A percentile compares a stretch with the other conserved stretches of the same genome.
phyloP scores from a whole-genome alignment of 225 moss, liverwort and hornwort species.

The Lunularia cruciata region DNA sequence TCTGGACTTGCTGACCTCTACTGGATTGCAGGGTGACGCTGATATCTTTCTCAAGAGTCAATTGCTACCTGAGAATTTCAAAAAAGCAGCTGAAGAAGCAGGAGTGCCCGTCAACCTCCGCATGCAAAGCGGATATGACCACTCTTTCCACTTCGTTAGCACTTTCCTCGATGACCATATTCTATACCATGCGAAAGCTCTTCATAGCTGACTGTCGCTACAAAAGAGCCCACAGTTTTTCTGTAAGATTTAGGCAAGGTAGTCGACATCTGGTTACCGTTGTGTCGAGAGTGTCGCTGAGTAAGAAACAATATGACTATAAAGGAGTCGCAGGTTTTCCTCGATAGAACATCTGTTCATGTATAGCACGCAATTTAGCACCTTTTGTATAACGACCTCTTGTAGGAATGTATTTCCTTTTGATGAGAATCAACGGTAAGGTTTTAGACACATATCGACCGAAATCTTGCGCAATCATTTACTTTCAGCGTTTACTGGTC shows the following conservation, averaged over 20 bases:
- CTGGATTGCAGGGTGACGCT: constrained; percentile 54
- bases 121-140: constrained; percentile 74
- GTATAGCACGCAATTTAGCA: no score
- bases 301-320: background rate
- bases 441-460: no score
- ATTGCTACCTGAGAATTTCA: constrained; percentile 73
- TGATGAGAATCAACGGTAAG: no score
- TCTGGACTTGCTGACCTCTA: background rate
- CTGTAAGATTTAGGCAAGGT: constrained; percentile 1
- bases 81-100: constrained; percentile 51
- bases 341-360: no score
- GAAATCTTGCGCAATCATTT: no score
- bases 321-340: background rate
- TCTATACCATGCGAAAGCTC: constrained; percentile 58
- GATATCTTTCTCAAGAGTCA: constrained; percentile 67
- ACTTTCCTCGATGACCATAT: constrained; percentile 86
- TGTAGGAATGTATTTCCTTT: no score
- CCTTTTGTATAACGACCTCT: no score
- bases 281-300: no score
- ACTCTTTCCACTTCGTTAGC: constrained; percentile 77
- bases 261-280: no score
- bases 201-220: constrained; percentile 34
- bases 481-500: no score
- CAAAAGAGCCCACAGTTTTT: background rate
- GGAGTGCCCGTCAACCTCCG: constrained; percentile 58